Evolutionary conservation across 257 asterid species (phyloP).

Genomic region (Sherardia arvensis): DNA sequence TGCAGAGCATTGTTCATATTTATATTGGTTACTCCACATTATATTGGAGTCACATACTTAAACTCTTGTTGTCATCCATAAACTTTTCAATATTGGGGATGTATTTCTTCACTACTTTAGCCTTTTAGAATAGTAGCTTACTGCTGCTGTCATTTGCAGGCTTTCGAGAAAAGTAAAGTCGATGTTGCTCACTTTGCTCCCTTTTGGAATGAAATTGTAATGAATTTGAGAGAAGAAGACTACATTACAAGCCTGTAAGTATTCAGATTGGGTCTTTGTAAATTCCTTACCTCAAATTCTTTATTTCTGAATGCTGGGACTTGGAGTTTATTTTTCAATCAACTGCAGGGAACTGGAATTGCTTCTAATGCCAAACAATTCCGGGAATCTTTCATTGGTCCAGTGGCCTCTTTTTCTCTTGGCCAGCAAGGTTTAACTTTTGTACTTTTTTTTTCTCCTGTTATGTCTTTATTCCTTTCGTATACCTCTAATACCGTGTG

Average conservation of each 20-base stretch:
- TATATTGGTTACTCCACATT: background rate
- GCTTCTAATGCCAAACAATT: constrained; percentile 85
- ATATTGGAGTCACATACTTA: background rate
- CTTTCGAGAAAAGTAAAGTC: constrained; percentile 42
- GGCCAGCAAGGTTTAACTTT: constrained; percentile 71
- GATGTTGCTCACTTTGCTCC: constrained; percentile 95
- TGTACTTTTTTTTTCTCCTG: background rate
- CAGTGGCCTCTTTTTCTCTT: constrained; percentile 98
- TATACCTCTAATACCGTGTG: background rate
- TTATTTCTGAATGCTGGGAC: constrained; percentile 8
- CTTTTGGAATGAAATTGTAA: constrained; percentile 89
- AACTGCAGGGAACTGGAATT: constrained; percentile 76
- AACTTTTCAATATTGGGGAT: background rate
- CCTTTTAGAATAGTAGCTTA: constrained; percentile 13
- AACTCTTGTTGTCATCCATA: background rate
- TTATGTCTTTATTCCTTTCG: background rate
- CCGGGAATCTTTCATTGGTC: constrained; percentile 55
- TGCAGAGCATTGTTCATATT: background rate
- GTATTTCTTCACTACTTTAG: background rate
- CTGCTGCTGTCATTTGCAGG: constrained; percentile 36
- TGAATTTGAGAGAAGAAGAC: constrained; percentile 92
- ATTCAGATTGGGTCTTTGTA: background rate
- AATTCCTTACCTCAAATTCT: background rate
- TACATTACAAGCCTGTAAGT: constrained; percentile 70
- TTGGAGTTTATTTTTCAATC: constrained; percentile 11